Conservation (phyloP, 306 rosid genomes). For the Dalbergia cultrata region DNA sequence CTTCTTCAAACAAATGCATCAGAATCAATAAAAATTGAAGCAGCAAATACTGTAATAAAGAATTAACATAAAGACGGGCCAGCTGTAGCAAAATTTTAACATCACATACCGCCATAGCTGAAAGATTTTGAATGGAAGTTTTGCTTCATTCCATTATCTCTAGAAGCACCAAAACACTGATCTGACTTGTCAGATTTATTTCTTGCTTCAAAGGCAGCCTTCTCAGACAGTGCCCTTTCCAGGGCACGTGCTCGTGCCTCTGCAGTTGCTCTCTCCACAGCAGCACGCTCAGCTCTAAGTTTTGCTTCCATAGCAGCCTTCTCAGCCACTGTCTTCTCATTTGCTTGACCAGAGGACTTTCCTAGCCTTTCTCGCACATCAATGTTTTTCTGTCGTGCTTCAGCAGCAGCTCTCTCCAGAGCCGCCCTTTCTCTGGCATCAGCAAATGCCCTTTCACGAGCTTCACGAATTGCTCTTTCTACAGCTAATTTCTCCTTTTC, state of each 20-base stretch:
- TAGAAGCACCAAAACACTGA: slow-evolving; percentile 50
- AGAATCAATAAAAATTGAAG: slow-evolving; percentile 38
- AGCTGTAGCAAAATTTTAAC: slow-evolving; percentile 36
- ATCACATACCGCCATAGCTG: slow-evolving; percentile 70
- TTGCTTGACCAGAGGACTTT: slow-evolving; percentile 60
- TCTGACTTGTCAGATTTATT: slow-evolving; percentile 69
- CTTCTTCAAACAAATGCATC: slow-evolving; percentile 51
- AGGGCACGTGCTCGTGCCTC: slow-evolving; percentile 93
- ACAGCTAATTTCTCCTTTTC: slow-evolving; percentile 81
- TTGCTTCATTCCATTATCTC: slow-evolving; percentile 61
- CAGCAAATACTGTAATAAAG: slow-evolving; percentile 4
- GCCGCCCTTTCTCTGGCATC: slow-evolving; percentile 83
- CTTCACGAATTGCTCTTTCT: slow-evolving; percentile 90
- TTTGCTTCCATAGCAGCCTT: slow-evolving; percentile 84
- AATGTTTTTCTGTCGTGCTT: slow-evolving; percentile 71
- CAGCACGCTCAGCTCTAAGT: slow-evolving; percentile 90
- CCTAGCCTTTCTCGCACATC: slow-evolving; percentile 71
- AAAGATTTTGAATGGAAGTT: slow-evolving; percentile 66
- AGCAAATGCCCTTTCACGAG: slow-evolving; percentile 94
- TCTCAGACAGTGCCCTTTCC: slow-evolving; percentile 85
- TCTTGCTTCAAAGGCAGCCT: slow-evolving; percentile 72
- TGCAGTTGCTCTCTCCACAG: slow-evolving; percentile 88
- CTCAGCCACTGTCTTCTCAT: slow-evolving; percentile 67
- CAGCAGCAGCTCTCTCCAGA: slow-evolving; percentile 70
- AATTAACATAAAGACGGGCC: slow-evolving; percentile 6